Conservation (phyloP, 2,329 filamentous ascomycete species). For the Neurospora sp. region DNA sequence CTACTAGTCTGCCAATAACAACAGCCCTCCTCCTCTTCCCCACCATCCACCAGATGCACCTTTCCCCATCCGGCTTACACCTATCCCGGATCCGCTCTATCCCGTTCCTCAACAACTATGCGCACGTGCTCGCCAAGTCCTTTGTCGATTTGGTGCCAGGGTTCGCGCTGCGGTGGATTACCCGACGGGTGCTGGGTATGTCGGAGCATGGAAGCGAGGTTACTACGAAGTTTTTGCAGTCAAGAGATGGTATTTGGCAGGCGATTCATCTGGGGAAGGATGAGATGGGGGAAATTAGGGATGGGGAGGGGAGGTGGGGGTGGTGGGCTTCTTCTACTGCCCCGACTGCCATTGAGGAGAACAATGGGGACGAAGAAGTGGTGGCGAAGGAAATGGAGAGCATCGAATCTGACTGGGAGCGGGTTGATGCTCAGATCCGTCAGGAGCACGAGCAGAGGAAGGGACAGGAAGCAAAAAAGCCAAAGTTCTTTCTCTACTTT, state of each 20-base stretch:
- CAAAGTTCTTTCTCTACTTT: slow-evolving; percentile 51
- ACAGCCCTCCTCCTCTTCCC: slow-evolving; percentile 60
- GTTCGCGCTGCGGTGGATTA: slow-evolving; percentile 31
- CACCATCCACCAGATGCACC: slow-evolving; percentile 61
- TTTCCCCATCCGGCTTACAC: slow-evolving; percentile 48
- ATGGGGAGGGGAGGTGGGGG: slow-evolving; percentile 50
- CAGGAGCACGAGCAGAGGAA: not conserved
- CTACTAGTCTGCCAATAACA: slow-evolving; percentile 4
- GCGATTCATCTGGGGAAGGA: slow-evolving; percentile 48
- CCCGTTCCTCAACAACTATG: slow-evolving; percentile 31
- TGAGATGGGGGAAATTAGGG: slow-evolving; percentile 49
- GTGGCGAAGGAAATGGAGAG: slow-evolving; percentile 14
- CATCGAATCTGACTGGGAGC: not conserved
- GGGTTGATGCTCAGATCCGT: not conserved
- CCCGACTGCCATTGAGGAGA: no score
- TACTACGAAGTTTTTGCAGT: slow-evolving; percentile 45
- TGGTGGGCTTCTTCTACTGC: slow-evolving; percentile 40
- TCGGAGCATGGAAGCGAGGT: slow-evolving; percentile 37
- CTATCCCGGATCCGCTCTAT: slow-evolving; percentile 34
- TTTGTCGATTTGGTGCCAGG: slow-evolving; percentile 34
- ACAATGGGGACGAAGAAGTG: no score
- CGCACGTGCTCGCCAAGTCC: slow-evolving; percentile 30
- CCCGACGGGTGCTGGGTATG: slow-evolving; percentile 36
- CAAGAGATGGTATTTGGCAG: slow-evolving; percentile 49
- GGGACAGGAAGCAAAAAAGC: slow-evolving; percentile 14